Evolutionary conservation across 805 yeast species (phyloP), one percentile per base, ranked within the genome.

Genomic region (Saccharomycopsis fodiens): DNA sequence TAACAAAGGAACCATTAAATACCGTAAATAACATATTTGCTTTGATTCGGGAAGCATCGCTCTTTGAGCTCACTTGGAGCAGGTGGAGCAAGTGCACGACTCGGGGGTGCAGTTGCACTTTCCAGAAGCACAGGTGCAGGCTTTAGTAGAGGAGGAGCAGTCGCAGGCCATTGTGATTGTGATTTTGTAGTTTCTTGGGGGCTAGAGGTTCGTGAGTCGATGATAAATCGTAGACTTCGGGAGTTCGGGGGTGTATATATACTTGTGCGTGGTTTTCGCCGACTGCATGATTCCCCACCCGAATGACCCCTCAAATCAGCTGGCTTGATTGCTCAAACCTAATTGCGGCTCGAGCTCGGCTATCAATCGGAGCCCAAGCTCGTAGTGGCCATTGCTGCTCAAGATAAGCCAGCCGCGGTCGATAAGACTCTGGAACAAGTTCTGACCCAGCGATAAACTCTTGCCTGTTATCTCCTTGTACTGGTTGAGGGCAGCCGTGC

Each of bases 321-420:
- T 7, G 10, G 29, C 29, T 25, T 25, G 10, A 25, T 25, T 25
- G 29, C 29, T 25, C 10, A 10, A 25, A 25, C 10, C 10, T 25
- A 42, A 16, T 16, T 42, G 50, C 12, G 15, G 13, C 13, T 37
- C 44, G 36, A 50, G 34, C 23, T 50, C 53, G 5, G 50, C 49
- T 3, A 46, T 17, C 37, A 48, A 29, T n/a, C 54, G 16, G 12
- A 35, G 13, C 6, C 48, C 52, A 16, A 42, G 13, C 4, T 16
- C 31, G 30, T 48, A 45, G 17, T 48, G 23, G 6, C 50, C 52
- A 12, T 20, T 27, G 15, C 20, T 25, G 17, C 25, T 35, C 20
- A 17, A 29, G 12, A 16, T 22, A 12, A 48, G 17, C 54, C 54
- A 51, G 15, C 54, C 54, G 19, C 35, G 29, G 4, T 31, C 20